Evolutionary conservation across 306 rosid species (phyloP).

Genomic region (Quercus suber): DNA sequence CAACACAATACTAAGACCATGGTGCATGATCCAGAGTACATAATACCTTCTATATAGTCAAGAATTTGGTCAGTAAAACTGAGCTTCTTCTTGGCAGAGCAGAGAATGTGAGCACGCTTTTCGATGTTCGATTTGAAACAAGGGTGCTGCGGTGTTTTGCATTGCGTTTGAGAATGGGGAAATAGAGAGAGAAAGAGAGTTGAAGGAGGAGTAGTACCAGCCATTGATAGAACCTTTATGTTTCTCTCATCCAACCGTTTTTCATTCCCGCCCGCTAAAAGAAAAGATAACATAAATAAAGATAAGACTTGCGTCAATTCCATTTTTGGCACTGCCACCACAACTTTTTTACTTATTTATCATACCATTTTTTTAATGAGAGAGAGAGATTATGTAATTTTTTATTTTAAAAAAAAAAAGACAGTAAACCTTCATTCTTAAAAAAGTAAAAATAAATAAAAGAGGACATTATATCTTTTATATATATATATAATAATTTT

Average conservation of each 20-base stretch:
- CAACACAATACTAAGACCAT: too few relatives aligned
- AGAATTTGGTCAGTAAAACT: conserved; percentile 82
- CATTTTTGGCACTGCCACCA: background rate
- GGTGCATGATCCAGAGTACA: too few relatives aligned
- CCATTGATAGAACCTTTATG: conserved; percentile 39
- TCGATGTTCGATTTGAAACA: conserved; percentile 21
- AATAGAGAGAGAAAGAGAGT: conserved; percentile 27
- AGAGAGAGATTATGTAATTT: too few relatives aligned
- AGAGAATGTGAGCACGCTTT: conserved; percentile 26
- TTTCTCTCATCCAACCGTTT: conserved; percentile 50
- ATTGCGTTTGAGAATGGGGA: conserved; percentile 26
- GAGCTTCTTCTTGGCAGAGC: conserved; percentile 79
- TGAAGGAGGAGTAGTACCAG: conserved; percentile 38
- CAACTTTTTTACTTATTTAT: conserved; percentile 3
- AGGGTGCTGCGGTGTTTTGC: conserved; percentile 19
- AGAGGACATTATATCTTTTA: too few relatives aligned
- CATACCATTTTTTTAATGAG: background rate
- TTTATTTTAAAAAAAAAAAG: too few relatives aligned
- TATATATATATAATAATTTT: too few relatives aligned
- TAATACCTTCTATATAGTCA: conserved; percentile 82
- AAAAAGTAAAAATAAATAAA: too few relatives aligned
- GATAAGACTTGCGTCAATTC: background rate
- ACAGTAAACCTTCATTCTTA: too few relatives aligned
- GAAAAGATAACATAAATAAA: conserved; percentile 23
- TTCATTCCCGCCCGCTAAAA: conserved; percentile 36